phyloP scores from a whole-genome alignment of 2,329 filamentous ascomycete genomes.

The Pseudogymnoascus sp. region DNA sequence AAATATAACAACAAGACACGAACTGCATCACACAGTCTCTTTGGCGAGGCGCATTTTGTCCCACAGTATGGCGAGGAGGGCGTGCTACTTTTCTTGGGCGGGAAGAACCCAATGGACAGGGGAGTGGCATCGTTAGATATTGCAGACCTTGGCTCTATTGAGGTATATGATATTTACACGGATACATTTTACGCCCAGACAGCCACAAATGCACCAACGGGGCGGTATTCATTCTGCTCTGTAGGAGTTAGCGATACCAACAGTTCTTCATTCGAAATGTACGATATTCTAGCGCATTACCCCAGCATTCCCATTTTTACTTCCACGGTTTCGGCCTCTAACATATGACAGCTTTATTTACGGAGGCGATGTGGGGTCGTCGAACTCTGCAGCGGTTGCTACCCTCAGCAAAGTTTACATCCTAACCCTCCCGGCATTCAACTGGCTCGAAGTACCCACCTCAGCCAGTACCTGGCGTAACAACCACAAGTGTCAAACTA shows the following conservation, averaged over 20 bases:
- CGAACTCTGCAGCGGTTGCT: neutral
- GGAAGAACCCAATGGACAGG: slow-evolving; percentile 3
- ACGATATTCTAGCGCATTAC: neutral
- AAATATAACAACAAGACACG: slow-evolving; percentile 11
- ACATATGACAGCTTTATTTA: neutral
- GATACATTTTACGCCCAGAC: slow-evolving; percentile 10
- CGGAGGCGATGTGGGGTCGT: neutral
- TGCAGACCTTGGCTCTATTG: slow-evolving; percentile 3
- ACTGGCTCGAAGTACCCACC: neutral
- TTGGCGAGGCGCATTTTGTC: slow-evolving; percentile 12
- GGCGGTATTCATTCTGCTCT: slow-evolving; percentile 11
- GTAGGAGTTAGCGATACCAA: slow-evolving; percentile 2
- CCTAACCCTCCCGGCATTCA: neutral
- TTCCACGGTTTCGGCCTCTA: neutral
- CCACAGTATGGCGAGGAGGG: slow-evolving; percentile 14
- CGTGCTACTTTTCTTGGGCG: slow-evolving; percentile 14
- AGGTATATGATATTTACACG: slow-evolving; percentile 13
- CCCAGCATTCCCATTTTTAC: neutral
- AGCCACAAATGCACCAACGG: slow-evolving; percentile 11
- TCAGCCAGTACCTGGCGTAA: neutral
- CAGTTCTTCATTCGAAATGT: slow-evolving; percentile 15
- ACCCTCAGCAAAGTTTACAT: slow-evolving; percentile 9
- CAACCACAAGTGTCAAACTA: neutral
- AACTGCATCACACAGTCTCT: neutral
- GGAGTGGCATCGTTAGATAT: neutral